Percentiles rank a stretch among this genome's conserved stretches.
Evolutionary conservation across 441 rosid species (phyloP).

Genomic region (Erysimum cheiri): DNA sequence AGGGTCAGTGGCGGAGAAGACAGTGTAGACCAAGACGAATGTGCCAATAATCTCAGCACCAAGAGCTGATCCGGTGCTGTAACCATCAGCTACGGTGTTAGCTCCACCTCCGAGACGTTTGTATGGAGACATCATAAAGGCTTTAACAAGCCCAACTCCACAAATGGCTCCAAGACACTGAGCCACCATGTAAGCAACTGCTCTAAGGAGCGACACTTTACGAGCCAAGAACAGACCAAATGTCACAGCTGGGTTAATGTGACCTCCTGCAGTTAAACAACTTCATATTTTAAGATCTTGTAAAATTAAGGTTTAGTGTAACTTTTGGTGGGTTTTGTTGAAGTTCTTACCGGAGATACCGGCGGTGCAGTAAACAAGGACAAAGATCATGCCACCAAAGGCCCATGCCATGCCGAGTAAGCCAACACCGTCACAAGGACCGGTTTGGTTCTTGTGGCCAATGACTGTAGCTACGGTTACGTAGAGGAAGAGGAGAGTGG

Average conservation of each 20-base stretch:
- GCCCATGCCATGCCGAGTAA: constrained; percentile 90
- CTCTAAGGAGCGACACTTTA: constrained; percentile 70
- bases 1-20: constrained; percentile 92
- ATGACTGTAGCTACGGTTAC: constrained; percentile 73
- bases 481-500: constrained; percentile 84
- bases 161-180: constrained; percentile 83
- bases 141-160: constrained; percentile 86
- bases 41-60: constrained; percentile 83
- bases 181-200: constrained; percentile 75
- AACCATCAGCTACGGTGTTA: constrained; percentile 59
- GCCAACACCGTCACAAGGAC: constrained; percentile 75
- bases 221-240: constrained; percentile 79
- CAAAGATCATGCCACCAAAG: constrained; percentile 87
- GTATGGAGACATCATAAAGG: constrained; percentile 67
- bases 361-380: constrained; percentile 90
- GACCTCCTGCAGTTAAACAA: constrained; percentile 63
- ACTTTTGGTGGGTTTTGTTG: background rate
- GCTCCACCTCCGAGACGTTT: constrained; percentile 72
- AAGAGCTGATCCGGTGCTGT: constrained; percentile 70
- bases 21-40: constrained; percentile 72
- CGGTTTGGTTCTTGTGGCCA: constrained; percentile 63
- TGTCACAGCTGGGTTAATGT: constrained; percentile 91
- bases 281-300: background rate
- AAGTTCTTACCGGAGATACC: constrained; percentile 56
- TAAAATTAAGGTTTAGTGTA: too few species aligned